Percentiles rank a stretch among this genome's conserved stretches.
Conservation (phyloP, 306 rosid species). For the Quillaja saponaria region DNA sequence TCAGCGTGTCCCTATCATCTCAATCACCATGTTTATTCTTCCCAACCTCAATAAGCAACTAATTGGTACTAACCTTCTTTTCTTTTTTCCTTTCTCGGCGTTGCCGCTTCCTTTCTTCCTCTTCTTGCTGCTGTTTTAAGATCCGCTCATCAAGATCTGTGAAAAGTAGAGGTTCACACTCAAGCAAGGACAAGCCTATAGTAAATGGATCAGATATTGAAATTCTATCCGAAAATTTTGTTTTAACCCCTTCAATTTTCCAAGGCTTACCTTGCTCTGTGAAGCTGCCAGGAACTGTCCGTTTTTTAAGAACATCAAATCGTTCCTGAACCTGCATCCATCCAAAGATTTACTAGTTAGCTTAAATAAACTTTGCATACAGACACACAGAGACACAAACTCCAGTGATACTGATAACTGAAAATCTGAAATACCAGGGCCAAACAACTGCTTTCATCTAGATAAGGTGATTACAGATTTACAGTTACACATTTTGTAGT, state of each 20-base stretch:
- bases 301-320: slow-evolving; percentile 83
- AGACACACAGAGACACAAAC: slow-evolving; percentile 2
- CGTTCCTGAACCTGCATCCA: slow-evolving; percentile 83
- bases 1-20: too few species aligned
- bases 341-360: slow-evolving; percentile 27
- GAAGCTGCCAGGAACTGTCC: slow-evolving; percentile 74
- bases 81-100: slow-evolving; percentile 94
- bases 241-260: neutral
- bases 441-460: neutral
- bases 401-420: neutral
- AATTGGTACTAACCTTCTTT: slow-evolving; percentile 60
- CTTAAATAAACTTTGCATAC: neutral
- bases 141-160: slow-evolving; percentile 93
- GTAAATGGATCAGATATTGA: slow-evolving; percentile 17
- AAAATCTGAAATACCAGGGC: neutral
- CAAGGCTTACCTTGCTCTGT: slow-evolving; percentile 80
- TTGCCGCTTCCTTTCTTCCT: slow-evolving; percentile 86
- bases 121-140: slow-evolving; percentile 92
- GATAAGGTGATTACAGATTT: too few species aligned
- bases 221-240: neutral
- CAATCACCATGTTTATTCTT: neutral
- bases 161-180: slow-evolving; percentile 8
- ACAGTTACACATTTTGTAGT: too few species aligned
- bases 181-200: slow-evolving; percentile 3
- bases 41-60: slow-evolving; percentile 6